Evolutionary conservation across 495 filamentous ascomycete genomes (phyloP), one percentile per base, ranked within the genome.

Genomic region (Annulohypoxylon stygium): DNA sequence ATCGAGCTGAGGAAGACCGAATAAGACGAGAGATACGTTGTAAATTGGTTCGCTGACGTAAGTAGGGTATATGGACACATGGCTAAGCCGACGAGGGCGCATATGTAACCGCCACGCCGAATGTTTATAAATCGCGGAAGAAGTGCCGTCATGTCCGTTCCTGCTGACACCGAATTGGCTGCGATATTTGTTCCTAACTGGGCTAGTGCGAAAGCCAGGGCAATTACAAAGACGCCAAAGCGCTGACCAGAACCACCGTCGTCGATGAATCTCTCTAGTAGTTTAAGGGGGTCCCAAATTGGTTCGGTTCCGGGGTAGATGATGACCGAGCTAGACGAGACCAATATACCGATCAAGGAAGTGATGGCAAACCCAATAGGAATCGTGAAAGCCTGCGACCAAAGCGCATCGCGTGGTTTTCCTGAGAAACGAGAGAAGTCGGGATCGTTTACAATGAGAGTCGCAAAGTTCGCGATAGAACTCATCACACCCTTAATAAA

Each of bases 1-100:
- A 98, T 96, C 41, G 93, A 93, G 53, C 92, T 95, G 25, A 98
- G 89, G 83, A 98, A 98, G 68, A 98, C 93, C n/a, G 93, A 94
- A 83, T 98, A 97, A 25, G 95, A 92, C 11, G 92, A 95, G 4
- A 98, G 90, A 75, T 97, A 98, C 50, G 93, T 95, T n/a, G 92
- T 95, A 84, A 98, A 98, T 78, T 92, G 89, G 82, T 97, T 97
- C n/a, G 88, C 87, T 6, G 85, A 81, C 0, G 87, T 89, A 20
- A 97, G 88, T 0, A 98, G 85, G 68, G 92, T 92, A 90, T 93
- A 97, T 0, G 95, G 95, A 75, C 92, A 95, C 90, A 98, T 96
- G 58, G 89, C 92, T 34, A 97, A 84, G 58, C 94, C 95, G 50
- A 97, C 86, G 4, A 85, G 79, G 0, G 95, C 95, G 79, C 94